These are phyloP conservation scores for Trichoderma arundinaceum DNA, from an alignment of 2,329 filamentous ascomycete species.

Conservation along the genomic window DNA sequence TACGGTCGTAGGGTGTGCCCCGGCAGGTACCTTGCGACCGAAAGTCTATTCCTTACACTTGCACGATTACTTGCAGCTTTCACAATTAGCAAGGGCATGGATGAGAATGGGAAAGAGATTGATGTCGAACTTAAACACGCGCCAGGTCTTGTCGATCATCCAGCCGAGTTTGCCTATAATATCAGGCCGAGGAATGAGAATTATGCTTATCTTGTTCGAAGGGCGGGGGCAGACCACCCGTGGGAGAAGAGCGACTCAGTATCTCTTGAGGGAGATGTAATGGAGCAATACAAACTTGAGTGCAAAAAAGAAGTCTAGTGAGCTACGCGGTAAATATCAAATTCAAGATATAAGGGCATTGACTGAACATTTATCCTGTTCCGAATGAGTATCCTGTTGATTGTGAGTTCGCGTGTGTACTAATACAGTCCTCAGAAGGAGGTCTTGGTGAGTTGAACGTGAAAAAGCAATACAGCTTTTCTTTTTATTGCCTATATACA, in stretches of 20 bases:
- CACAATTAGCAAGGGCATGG: slow-evolving; percentile 13
- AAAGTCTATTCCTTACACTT: slow-evolving; percentile 21
- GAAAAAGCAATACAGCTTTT: too few species aligned
- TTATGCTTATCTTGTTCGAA: not conserved
- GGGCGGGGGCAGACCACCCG: slow-evolving; percentile 16
- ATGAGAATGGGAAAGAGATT: slow-evolving; percentile 14
- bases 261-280: slow-evolving; percentile 7
- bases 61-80: slow-evolving; percentile 3
- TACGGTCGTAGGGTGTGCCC: slow-evolving; percentile 30
- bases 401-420: too few species aligned
- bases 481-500: too few species aligned
- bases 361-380: not conserved
- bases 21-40: slow-evolving; percentile 15
- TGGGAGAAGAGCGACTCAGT: slow-evolving; percentile 6
- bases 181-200: slow-evolving; percentile 1
- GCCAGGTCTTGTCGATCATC: not conserved
- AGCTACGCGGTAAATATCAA: not conserved
- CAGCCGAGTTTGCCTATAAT: not conserved
- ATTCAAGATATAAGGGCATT: not conserved
- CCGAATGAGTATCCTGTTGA: too few species aligned
- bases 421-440: too few species aligned
- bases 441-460: too few species aligned
- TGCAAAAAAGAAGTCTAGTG: not conserved
- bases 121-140: not conserved
- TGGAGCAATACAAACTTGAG: slow-evolving; percentile 9